These are phyloP conservation scores for Neurospora sp. DNA, from an alignment of 495 filamentous ascomycete species.

Conservation along the genomic window DNA sequence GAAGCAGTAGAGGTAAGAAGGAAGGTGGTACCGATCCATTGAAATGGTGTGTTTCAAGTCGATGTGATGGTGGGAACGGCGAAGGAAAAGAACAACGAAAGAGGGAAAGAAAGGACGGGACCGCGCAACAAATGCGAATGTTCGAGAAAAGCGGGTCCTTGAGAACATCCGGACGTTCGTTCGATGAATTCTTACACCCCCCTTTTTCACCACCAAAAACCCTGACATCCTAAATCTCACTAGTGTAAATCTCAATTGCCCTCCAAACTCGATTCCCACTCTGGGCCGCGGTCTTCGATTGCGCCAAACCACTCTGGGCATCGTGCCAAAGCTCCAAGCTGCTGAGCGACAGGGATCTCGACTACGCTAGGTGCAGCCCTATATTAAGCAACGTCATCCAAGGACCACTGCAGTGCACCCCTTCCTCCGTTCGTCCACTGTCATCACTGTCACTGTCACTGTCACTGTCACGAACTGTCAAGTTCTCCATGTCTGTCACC, in stretches of 20 bases:
- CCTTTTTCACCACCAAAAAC: not conserved
- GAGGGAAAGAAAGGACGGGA: not conserved
- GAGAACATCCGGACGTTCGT: not conserved
- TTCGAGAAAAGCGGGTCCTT: not conserved
- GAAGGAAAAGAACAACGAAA: not conserved
- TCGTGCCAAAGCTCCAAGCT: slow-evolving; percentile 12
- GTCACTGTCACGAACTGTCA: not conserved
- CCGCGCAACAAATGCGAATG: not conserved
- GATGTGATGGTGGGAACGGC: not conserved
- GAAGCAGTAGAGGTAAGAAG: not conserved
- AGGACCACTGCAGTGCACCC: not conserved
- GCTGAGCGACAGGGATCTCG: slow-evolving; percentile 10
- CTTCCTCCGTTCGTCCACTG: not conserved
- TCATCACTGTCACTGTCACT: too few relatives aligned
- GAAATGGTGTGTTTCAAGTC: not conserved
- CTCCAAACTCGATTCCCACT: not conserved
- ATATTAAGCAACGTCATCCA: slow-evolving; percentile 26
- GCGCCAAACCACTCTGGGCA: slow-evolving; percentile 19
- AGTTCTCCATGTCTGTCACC: not conserved
- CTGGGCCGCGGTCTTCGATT: slow-evolving; percentile 7
- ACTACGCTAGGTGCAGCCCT: slow-evolving; percentile 18
- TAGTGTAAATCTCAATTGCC: not conserved
- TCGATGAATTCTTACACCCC: not conserved
- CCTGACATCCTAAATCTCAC: not conserved
- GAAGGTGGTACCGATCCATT: not conserved